Evolutionary conservation across 2,329 filamentous ascomycete species (phyloP), one percentile per base, ranked within the genome.

Genomic region (Diplodia mutila): DNA sequence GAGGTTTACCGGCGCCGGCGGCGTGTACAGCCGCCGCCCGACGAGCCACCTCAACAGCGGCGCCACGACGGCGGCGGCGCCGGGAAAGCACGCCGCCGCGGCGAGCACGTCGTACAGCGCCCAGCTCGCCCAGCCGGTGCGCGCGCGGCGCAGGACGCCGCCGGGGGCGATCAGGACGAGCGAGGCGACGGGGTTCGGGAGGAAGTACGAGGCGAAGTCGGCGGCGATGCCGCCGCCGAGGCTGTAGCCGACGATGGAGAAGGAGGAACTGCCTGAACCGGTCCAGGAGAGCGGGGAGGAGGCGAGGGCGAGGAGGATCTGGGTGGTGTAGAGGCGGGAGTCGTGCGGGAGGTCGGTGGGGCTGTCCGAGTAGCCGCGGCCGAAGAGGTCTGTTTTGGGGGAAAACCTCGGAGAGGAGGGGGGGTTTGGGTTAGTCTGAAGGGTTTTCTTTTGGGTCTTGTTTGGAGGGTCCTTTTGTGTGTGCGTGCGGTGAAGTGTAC

Each of bases 151-250:
- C 59, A 97, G 87, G 53, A 97, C 83, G 0, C 94, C 94, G 0
- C 89, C 85, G 0, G 94, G 93, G 0, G 93, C 92, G 51, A 97
- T 85, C 6, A 97, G 85, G 12, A 95, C 83, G 25, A 97, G 82
- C 11, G 85, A 87, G 14, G 85, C 84, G 16, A 97, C 84, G 67
- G 94, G 81, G 57, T 86, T 78, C 0, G 91, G 87, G 73, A 92
- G 91, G 74, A 92, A 91, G 74, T 87, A 87, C 1, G 86, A 84
- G 1, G 91, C 86, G 74, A 95, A 94, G 23, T 88, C 84, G 11
- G 87, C 88, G 1, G 86, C 85, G 49, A 96, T 85, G 16, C 90
- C 91, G 42, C 92, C 93, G 54, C 93, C 92, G 0, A 97, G 83
- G 0, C 90, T 93, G 77, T 95, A 96, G 1, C 92, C 93, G 3